Conservation (phyloP, 208 protist genomes). For the Hexamita inflata region DNA sequence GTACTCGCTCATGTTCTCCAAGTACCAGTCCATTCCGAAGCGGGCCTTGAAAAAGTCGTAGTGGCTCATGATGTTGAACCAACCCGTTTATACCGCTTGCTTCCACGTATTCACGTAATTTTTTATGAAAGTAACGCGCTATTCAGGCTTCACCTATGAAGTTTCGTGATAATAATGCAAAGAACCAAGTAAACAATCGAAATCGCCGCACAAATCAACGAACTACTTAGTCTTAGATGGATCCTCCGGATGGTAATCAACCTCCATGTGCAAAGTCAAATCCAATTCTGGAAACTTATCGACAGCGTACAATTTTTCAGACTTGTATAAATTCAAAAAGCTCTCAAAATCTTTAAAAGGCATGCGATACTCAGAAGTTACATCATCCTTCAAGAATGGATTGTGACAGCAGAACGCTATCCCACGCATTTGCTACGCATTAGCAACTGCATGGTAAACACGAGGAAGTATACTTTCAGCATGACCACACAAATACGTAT, state of each 20-base stretch:
- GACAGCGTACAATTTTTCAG: background rate
- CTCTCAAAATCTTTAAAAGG: background rate
- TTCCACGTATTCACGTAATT: background rate
- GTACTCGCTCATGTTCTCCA: background rate
- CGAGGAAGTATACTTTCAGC: conserved; percentile 4
- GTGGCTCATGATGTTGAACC: conserved; percentile 8
- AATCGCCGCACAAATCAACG: background rate
- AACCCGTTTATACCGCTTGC: background rate
- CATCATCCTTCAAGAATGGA: background rate
- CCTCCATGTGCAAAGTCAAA: background rate
- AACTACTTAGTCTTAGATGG: conserved; percentile 1
- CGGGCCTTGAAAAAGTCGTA: background rate
- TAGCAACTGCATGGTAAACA: background rate
- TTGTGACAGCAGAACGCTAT: conserved; percentile 18
- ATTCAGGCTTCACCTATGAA: background rate
- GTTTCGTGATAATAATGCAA: conserved; percentile 12
- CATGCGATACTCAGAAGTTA: conserved; percentile 6
- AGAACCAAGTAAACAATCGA: conserved; percentile 20
- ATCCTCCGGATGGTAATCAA: background rate
- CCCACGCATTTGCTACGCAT: background rate
- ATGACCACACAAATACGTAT: conserved; percentile 10
- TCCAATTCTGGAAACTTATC: background rate
- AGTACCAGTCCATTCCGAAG: background rate
- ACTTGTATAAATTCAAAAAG: conserved; percentile 5
- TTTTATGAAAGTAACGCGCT: background rate